Evolutionary conservation across 805 yeast genomes (phyloP).

Genomic region (Monosporozyma servazzii): DNA sequence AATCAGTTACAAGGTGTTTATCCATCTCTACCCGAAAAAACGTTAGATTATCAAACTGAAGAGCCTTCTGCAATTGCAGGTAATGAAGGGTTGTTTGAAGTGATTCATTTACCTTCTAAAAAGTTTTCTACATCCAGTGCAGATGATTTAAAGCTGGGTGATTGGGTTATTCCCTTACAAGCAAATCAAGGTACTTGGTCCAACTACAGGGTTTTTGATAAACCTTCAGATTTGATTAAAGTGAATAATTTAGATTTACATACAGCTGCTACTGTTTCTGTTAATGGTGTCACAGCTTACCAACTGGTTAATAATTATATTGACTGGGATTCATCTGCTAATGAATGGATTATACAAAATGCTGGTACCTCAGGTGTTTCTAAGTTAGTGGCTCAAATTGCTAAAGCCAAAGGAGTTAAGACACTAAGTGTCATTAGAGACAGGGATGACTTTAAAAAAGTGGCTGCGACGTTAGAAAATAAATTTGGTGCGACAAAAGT

Average conservation of each 20-base stretch:
- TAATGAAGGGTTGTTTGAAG: constrained; percentile 85
- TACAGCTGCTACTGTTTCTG: constrained; percentile 83
- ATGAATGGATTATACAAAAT: constrained; percentile 89
- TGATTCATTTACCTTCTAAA: constrained; percentile 56
- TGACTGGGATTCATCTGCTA: constrained; percentile 21
- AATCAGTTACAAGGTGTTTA: constrained; percentile 81
- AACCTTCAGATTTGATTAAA: constrained; percentile 43
- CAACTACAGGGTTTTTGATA: constrained; percentile 58
- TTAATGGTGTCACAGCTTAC: constrained; percentile 88
- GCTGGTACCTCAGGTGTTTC: constrained; percentile 97
- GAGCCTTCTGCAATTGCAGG: constrained; percentile 81
- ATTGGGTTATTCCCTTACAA: constrained; percentile 75
- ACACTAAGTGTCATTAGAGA: constrained; percentile 84
- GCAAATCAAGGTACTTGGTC: constrained; percentile 90
- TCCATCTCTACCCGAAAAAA: constrained; percentile 60
- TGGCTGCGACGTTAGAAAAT: constrained; percentile 42
- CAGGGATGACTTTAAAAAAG: constrained; percentile 64
- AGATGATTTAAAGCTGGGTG: constrained; percentile 51
- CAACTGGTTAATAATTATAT: constrained; percentile 69
- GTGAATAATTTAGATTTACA: constrained; percentile 41
- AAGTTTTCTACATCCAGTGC: constrained; percentile 12
- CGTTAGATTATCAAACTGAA: constrained; percentile 43
- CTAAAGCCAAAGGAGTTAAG: constrained; percentile 64
- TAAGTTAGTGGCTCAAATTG: constrained; percentile 82
- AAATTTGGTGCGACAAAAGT: constrained; percentile 76